Conservation (phyloP, 805 yeast genomes). For the Vanderwaltozyma tropicalis region DNA sequence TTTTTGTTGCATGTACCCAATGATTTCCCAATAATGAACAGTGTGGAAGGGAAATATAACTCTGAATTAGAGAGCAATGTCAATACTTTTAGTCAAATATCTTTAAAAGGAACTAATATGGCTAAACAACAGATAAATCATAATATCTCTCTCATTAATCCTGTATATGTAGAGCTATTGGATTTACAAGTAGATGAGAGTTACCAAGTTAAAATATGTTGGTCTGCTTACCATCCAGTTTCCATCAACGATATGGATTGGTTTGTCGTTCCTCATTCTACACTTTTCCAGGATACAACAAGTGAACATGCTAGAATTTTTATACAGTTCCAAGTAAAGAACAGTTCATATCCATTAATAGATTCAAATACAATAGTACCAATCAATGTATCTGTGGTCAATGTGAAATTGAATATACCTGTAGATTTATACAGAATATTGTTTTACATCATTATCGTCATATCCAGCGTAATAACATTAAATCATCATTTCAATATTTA, state of each 20-base stretch:
- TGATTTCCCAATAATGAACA: constrained; percentile 1
- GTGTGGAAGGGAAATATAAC: no score
- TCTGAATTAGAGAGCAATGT: no score
- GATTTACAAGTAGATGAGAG: constrained; percentile 9
- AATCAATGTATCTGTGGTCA: constrained; percentile 14
- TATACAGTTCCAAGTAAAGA: constrained; percentile 5
- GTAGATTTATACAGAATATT: constrained; percentile 13
- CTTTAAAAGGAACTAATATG: neutral
- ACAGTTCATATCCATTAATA: constrained; percentile 16
- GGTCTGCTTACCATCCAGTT: constrained; percentile 26
- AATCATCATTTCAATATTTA: neutral
- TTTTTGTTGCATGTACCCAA: constrained; percentile 1
- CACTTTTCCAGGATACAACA: neutral
- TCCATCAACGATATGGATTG: constrained; percentile 7
- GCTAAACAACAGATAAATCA: neutral
- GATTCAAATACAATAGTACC: constrained; percentile 6
- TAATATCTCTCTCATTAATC: neutral
- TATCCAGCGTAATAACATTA: neutral
- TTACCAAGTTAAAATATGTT: constrained; percentile 21
- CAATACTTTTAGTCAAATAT: neutral
- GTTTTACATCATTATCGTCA: neutral
- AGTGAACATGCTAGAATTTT: constrained; percentile 10
- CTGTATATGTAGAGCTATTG: constrained; percentile 9
- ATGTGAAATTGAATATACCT: constrained; percentile 16
- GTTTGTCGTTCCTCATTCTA: neutral